Percentiles rank a stretch among this genome's conserved stretches.
These are phyloP conservation scores for Hyaloperonospora brassicae DNA, from an alignment of 352 stramenopile genomes.

Conservation along the genomic window DNA sequence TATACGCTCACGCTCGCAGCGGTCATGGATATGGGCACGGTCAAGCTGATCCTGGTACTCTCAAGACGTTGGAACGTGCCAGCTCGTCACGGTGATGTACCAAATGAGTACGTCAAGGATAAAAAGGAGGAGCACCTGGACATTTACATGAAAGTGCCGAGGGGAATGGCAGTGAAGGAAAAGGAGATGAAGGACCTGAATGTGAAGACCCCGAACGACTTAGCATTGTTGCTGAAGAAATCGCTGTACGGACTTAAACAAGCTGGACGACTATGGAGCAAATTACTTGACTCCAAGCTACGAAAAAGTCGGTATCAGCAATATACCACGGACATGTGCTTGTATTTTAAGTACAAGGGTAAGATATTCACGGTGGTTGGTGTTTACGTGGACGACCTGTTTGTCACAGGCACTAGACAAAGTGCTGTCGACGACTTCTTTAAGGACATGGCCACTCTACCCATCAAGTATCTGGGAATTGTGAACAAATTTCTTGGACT, in stretches of 20 bases:
- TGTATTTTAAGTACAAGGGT: neutral
- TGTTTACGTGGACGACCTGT: neutral
- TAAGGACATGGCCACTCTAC: neutral
- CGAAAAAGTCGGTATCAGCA: neutral
- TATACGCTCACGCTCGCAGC: too few relatives aligned
- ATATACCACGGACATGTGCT: neutral
- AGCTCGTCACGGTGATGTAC: too few relatives aligned
- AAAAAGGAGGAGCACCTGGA: too few relatives aligned
- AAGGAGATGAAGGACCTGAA: too few relatives aligned
- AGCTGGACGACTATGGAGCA: neutral
- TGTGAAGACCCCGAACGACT: too few relatives aligned
- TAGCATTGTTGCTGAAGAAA: neutral
- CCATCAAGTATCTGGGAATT: neutral
- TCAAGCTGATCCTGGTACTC: too few relatives aligned
- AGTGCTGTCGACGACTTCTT: neutral
- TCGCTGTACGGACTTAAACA: neutral
- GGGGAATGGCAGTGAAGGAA: too few relatives aligned
- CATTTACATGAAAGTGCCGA: too few relatives aligned
- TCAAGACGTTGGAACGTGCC: too few relatives aligned
- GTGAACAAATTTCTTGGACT: neutral
- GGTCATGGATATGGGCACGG: too few relatives aligned
- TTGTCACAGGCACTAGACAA: neutral
- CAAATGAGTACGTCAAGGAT: too few relatives aligned
- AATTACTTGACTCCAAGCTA: neutral
- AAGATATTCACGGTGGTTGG: neutral